Conservation (phyloP, 176 grass and related monocot species). For the Aegilops sharonensis region DNA sequence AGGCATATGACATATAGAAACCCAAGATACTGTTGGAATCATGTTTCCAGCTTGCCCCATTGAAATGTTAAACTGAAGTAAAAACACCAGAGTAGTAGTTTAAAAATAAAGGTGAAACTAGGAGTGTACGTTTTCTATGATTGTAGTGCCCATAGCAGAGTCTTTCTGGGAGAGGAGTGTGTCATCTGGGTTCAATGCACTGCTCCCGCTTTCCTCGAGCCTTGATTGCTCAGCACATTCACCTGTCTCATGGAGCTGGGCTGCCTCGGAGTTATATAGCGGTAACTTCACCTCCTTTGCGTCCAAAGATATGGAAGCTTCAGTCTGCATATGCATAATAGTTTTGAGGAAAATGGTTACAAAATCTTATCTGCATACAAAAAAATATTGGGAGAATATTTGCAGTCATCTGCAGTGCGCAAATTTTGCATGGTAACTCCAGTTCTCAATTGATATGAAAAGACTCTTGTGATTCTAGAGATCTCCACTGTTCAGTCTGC, state of each 20-base stretch:
- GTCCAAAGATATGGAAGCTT: conserved; percentile 29
- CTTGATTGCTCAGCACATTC: conserved; percentile 15
- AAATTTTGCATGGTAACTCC: conserved; percentile 17
- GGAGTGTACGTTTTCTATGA: conserved; percentile 18
- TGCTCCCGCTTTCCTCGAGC: background rate
- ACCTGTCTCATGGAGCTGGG: background rate
- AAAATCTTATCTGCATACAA: conserved; percentile 11
- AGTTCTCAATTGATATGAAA: conserved; percentile 11
- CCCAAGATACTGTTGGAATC: background rate
- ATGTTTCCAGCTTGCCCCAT: background rate
- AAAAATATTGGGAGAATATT: conserved; percentile 10
- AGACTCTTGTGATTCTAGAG: background rate
- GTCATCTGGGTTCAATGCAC: background rate
- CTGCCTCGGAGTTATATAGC: background rate
- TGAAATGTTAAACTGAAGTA: conserved; percentile 4
- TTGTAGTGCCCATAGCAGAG: conserved; percentile 9
- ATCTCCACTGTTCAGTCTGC: conserved; percentile 22
- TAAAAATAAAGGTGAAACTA: conserved; percentile 2
- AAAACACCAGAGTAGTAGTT: background rate
- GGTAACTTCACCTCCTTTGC: conserved; percentile 32
- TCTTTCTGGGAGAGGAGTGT: background rate
- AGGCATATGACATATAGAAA: background rate
- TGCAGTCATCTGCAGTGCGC: background rate
- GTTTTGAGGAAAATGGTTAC: conserved; percentile 6
- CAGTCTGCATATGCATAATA: conserved; percentile 29